Conservation (phyloP, 352 stramenopile genomes). For the Globisporangium yorkense region DNA sequence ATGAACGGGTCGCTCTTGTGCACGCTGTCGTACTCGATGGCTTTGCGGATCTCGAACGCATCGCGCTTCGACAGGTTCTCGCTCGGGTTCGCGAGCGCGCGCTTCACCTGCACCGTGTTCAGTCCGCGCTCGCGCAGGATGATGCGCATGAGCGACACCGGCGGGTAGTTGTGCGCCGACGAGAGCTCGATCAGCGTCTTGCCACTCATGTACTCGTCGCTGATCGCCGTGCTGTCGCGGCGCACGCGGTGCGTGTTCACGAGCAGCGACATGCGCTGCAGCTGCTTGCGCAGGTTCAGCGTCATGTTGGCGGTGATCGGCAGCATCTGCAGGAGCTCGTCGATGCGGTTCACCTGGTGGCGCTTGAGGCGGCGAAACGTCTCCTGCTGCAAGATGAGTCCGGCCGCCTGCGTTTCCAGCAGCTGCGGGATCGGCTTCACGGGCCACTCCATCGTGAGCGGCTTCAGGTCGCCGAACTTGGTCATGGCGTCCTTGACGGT, state of each 20-base stretch:
- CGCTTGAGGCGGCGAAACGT: constrained; percentile 82
- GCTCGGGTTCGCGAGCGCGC: constrained; percentile 37
- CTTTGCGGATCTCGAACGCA: constrained; percentile 63
- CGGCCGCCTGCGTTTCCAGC: constrained; percentile 75
- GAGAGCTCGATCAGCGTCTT: constrained; percentile 77
- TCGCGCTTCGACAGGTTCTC: constrained; percentile 61
- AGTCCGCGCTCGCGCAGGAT: constrained; percentile 66
- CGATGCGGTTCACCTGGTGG: constrained; percentile 76
- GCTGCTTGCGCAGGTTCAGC: constrained; percentile 79
- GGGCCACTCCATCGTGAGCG: constrained; percentile 57
- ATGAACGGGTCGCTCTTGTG: constrained; percentile 83
- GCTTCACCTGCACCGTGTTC: constrained; percentile 55
- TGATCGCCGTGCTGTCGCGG: constrained; percentile 48
- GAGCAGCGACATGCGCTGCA: constrained; percentile 79
- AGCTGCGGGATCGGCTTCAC: constrained; percentile 76
- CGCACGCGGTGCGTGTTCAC: constrained; percentile 84
- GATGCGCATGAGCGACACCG: constrained; percentile 79
- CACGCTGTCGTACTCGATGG: constrained; percentile 74
- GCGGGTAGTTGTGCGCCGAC: constrained; percentile 71
- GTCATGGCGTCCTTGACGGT: constrained; percentile 38
- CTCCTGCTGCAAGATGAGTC: constrained; percentile 77
- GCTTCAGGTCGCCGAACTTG: constrained; percentile 61
- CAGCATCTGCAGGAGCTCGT: constrained; percentile 76
- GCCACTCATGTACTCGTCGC: constrained; percentile 61
- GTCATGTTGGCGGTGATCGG: constrained; percentile 87